Conservation (phyloP, 2,329 filamentous ascomycete species). For the Alternaria angustiovoidea region DNA sequence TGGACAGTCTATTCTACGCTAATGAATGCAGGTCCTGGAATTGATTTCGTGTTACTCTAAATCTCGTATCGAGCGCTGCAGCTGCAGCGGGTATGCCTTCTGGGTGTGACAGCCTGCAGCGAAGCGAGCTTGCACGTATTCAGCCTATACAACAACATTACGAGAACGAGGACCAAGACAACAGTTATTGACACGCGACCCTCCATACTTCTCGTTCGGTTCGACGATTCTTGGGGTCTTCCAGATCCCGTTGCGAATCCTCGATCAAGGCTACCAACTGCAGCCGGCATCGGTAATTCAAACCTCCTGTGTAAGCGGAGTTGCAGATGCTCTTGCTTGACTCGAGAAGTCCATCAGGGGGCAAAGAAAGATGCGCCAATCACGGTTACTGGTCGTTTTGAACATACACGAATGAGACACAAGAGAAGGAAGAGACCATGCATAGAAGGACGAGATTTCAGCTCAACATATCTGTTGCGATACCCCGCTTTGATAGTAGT, state of each 20-base stretch:
- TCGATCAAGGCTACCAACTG: background rate
- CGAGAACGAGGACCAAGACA: constrained; percentile 11
- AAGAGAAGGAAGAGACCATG: background rate
- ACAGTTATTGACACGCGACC: background rate
- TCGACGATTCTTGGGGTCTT: background rate
- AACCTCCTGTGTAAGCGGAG: background rate
- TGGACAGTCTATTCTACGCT: constrained; percentile 34
- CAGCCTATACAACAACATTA: constrained; percentile 17
- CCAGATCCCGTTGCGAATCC: background rate
- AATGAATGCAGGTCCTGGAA: constrained; percentile 15
- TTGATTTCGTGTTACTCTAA: background rate
- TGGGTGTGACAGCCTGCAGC: constrained; percentile 10
- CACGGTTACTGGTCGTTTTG: too few relatives aligned
- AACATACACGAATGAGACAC: background rate
- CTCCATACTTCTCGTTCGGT: background rate
- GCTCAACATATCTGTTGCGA: background rate
- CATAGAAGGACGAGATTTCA: background rate
- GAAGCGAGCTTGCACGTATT: constrained; percentile 21
- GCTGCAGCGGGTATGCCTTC: constrained; percentile 4
- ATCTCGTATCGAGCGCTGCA: constrained; percentile 14
- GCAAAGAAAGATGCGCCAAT: background rate
- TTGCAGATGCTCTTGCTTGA: background rate
- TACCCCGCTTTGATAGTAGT: background rate
- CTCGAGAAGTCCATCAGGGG: background rate
- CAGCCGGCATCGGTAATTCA: too few relatives aligned